phyloP scores from a whole-genome alignment of 108 stramenopile species.

The Skeletonema menzelii region DNA sequence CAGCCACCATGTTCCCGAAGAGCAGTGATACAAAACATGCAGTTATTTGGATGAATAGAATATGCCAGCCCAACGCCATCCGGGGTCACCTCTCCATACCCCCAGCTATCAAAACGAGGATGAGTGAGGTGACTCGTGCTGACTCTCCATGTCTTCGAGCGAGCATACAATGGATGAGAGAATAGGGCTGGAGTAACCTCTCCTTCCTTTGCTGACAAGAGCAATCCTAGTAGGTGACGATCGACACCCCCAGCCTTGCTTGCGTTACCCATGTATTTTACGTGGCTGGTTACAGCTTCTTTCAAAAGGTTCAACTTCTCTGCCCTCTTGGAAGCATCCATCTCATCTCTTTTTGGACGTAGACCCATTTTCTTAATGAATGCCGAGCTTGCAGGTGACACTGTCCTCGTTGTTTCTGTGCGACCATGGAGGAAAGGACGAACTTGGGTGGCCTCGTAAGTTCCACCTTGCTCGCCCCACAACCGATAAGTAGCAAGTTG shows the following conservation, averaged over 20 bases:
- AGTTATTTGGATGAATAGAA: constrained; percentile 70
- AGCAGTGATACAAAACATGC: constrained; percentile 82
- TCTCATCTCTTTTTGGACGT: constrained; percentile 37
- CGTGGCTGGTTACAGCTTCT: constrained; percentile 74
- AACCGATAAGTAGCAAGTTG: constrained; percentile 84
- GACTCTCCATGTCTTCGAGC: constrained; percentile 87
- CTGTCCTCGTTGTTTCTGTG: constrained; percentile 81
- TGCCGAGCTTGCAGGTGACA: constrained; percentile 29
- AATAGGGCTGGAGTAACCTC: constrained; percentile 70
- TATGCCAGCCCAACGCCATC: constrained; percentile 90
- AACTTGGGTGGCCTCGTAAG: constrained; percentile 85
- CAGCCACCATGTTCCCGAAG: constrained; percentile 60
- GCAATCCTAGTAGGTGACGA: constrained; percentile 83
- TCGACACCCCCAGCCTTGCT: constrained; percentile 84
- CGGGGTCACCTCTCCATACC: constrained; percentile 90
- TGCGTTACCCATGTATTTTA: constrained; percentile 67
- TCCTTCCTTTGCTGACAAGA: constrained; percentile 58
- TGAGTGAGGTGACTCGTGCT: constrained; percentile 90
- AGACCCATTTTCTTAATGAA: constrained; percentile 67
- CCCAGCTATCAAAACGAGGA: constrained; percentile 88
- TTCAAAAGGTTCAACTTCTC: constrained; percentile 63
- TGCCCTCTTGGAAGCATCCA: constrained; percentile 31
- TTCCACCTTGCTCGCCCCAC: constrained; percentile 73
- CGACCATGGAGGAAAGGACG: constrained; percentile 78
- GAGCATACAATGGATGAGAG: constrained; percentile 69